Conservation (phyloP, 306 rosid species). For the Prunus armeniaca region DNA sequence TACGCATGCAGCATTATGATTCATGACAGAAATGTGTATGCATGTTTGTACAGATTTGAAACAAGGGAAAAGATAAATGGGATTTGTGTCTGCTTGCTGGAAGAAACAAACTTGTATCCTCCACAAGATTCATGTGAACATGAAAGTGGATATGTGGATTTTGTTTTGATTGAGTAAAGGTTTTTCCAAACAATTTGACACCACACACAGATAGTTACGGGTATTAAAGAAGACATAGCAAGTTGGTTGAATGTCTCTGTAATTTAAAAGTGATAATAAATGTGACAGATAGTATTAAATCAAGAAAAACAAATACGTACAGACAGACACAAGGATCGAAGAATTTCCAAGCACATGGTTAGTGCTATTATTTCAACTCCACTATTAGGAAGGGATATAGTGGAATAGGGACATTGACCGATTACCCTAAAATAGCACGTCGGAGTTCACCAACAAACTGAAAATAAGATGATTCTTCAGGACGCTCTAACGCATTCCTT, state of each 20-base stretch:
- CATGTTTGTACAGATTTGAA: not conserved
- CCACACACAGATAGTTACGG: constrained; percentile 44
- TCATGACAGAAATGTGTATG: no score
- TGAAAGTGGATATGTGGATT: constrained; percentile 14
- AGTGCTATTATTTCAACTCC: not conserved
- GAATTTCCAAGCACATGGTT: not conserved
- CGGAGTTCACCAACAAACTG: rapidly evolving
- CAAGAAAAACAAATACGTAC: constrained; percentile 9
- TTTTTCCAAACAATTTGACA: constrained; percentile 41
- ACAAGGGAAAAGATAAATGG: not conserved
- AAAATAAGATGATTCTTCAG: no score
- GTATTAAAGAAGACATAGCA: constrained; percentile 32
- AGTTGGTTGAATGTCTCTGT: constrained; percentile 61
- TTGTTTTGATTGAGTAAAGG: constrained; percentile 6
- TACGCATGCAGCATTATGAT: no score
- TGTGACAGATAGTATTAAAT: constrained; percentile 29
- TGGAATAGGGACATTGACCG: rapidly evolving
- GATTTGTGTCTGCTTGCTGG: not conserved
- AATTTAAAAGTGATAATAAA: constrained; percentile 49
- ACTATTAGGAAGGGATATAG: not conserved
- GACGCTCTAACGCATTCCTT: no score
- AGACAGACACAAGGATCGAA: constrained; percentile 17
- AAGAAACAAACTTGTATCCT: constrained; percentile 29
- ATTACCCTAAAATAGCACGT: no score
- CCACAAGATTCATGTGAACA: constrained; percentile 49